phyloP scores from a whole-genome alignment of 192 early-diverging fungal genomes.

The Coemansia sp. region DNA sequence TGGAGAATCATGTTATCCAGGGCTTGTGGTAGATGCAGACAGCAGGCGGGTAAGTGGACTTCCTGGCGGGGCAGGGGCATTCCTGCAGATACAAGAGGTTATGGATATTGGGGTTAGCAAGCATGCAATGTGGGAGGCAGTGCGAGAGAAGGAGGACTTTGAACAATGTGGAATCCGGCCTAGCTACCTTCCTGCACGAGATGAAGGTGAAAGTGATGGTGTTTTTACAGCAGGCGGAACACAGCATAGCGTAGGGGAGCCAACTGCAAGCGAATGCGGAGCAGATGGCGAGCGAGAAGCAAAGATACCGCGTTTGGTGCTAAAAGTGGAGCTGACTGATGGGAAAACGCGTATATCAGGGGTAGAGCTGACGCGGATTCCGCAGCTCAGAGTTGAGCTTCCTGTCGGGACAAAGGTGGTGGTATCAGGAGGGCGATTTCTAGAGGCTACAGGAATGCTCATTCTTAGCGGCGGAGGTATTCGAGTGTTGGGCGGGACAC shows the following conservation, averaged over 20 bases:
- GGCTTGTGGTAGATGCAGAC: slow-evolving; percentile 5
- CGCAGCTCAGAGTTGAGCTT: slow-evolving; percentile 39
- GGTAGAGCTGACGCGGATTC: slow-evolving; percentile 29
- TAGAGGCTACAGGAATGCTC: slow-evolving; percentile 31
- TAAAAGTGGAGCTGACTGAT: slow-evolving; percentile 48
- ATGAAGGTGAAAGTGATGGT: slow-evolving; percentile 12
- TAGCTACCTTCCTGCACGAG: slow-evolving; percentile 36
- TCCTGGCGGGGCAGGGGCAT: slow-evolving; percentile 16
- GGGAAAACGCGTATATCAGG: slow-evolving; percentile 28
- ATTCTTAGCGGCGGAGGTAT: slow-evolving; percentile 11
- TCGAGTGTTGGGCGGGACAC: slow-evolving; percentile 36
- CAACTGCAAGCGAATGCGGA: not conserved
- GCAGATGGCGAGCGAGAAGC: slow-evolving; percentile 20
- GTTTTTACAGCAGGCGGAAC: slow-evolving; percentile 18
- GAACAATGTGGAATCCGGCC: slow-evolving; percentile 47
- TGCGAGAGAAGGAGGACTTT: slow-evolving; percentile 48
- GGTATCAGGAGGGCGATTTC: slow-evolving; percentile 19
- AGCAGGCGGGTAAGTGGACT: slow-evolving; percentile 10
- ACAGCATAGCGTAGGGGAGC: not conserved
- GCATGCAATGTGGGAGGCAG: slow-evolving; percentile 48
- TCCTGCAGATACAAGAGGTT: slow-evolving; percentile 47
- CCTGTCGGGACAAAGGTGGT: slow-evolving; percentile 49
- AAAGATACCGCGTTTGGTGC: slow-evolving; percentile 38
- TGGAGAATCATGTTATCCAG: slow-evolving; percentile 34
- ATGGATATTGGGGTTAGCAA: slow-evolving; percentile 49